Evolutionary conservation across 371 early-diverging fungal species (phyloP), one percentile per base, ranked within the genome.

Genomic region (Saksenaea oblongispora): DNA sequence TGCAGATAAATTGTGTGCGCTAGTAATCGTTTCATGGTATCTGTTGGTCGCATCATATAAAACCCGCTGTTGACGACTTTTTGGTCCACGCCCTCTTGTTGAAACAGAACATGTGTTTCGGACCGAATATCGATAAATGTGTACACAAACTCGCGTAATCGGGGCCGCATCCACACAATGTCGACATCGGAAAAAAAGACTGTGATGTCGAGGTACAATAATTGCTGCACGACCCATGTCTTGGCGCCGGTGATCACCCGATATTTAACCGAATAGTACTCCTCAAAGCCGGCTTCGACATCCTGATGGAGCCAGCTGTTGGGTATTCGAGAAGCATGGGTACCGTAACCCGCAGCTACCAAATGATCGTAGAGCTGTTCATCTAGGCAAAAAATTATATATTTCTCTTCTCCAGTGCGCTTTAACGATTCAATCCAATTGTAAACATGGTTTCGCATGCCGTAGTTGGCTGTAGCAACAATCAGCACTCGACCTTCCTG

Each of bases 401-500:
- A 80, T 34, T 71, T 80, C 10, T 74, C 59, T 28, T 76, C 74
- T 2, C 67, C 62, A 0, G 76, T 76, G 3, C 69, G 67, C 36
- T 73, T 70, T 28, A 80, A 56, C 1, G 78, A 78, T 58, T 75
- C 73, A n/a, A 80, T 80, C 81, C 81, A 80, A 44, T 80, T 80
- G 54, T 78, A 78, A 2, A 76, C 73, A 61, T 80, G 72, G 54
- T 80, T 71, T 11, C 78, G 70, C 81, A 80, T 80, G 18, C 81
- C 81, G 41, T 76, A 76, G 42, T 80, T 80, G 9, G 78, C 74
- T 17, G 76, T 69, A 8, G 81, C 81, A 0, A 78, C 72, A 28
- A 74, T 71, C 35, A 80, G 63, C 2, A 76, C 69, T 37, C 74
- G 68, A n/a, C 72, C 59, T 18, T 69, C 62, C 13, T 67, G 17